These are phyloP conservation scores for Pseudognaphalium luteoalbum DNA, from an alignment of 129 eudicot genomes.

Conservation along the genomic window DNA sequence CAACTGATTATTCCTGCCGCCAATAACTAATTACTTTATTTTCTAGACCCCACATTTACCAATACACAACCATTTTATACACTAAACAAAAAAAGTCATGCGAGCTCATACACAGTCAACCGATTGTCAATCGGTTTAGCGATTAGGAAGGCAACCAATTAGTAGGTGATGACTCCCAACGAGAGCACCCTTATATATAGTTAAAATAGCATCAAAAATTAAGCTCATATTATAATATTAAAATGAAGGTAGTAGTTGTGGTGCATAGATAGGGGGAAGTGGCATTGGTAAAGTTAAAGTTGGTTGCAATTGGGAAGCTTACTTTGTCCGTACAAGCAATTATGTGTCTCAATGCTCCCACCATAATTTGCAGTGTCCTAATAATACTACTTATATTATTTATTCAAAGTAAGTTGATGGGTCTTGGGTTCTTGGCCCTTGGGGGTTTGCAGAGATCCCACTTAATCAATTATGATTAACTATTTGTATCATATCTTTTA, in stretches of 20 bases:
- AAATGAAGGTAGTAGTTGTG: background rate
- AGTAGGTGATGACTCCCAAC: too few species aligned
- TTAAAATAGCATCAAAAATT: too few species aligned
- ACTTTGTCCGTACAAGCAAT: conserved; percentile 44
- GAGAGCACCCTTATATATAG: too few species aligned
- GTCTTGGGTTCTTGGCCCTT: conserved; percentile 7
- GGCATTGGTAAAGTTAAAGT: conserved; percentile 30
- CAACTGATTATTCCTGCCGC: too few species aligned
- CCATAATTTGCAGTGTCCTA: conserved; percentile 32
- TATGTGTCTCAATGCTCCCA: conserved; percentile 38
- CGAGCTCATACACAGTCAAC: too few species aligned
- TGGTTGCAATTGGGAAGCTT: conserved; percentile 31
- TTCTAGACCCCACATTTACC: too few species aligned
- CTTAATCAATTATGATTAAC: background rate
- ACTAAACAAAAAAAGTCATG: too few species aligned
- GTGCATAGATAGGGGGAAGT: conserved; percentile 7
- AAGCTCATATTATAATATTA: background rate
- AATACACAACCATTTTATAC: too few species aligned
- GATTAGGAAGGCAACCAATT: too few species aligned
- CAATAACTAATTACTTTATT: too few species aligned
- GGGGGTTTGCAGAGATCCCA: conserved; percentile 36
- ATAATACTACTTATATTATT: conserved; percentile 9
- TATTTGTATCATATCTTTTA: background rate
- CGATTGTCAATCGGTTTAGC: too few species aligned
- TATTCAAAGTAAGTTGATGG: conserved; percentile 28